Evolutionary conservation across 495 filamentous ascomycete species (phyloP), one percentile per base, ranked within the genome.

Genomic region (Penicillium cataractarum): DNA sequence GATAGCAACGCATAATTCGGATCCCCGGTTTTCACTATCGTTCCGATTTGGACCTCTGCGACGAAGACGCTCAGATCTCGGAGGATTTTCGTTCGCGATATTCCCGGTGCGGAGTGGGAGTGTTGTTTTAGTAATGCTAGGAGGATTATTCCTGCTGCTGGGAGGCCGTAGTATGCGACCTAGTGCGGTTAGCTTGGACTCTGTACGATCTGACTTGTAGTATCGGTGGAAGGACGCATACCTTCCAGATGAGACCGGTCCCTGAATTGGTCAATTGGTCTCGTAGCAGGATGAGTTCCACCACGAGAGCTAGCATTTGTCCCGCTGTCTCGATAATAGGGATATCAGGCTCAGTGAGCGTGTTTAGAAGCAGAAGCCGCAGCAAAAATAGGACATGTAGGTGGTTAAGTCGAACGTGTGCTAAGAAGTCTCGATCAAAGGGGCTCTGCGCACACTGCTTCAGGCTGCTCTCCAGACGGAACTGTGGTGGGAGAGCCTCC

Each of bases 191-290:
- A 19, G 12, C 19, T 17, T 54, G 2, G 17, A 12, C n/a, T 15
- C 26, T 32, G 10, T 42, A n/a, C 8, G 13, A 10, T 4, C 19
- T 5, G 9, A 19, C 1, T 6, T n/a, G 2, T 40, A 62, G 42
- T 3, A 12, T n/a, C 8, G 4, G 1, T 46, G 35, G 56, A 29
- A 42, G 9, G 17, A 39, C n/a, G 48, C 32, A 56, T 69, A 74
- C 77, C 71, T 76, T 80, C 77, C 77, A 78, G n/a, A 77, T 67
- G 31, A 80, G 67, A n/a, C 73, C 68, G 0, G 76, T 78, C 2
- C 77, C 76, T 8, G 77, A 78, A 56, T 80, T 78, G 6, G 65
- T 71, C 31, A 80, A 62, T 29, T 74, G 73, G 31, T 80, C 76
- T 17, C 73, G 68, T 3, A 78, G 72, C 17, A 80, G 58, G 8